phyloP scores from a whole-genome alignment of 345 rosid genomes.

The Acer saccharum region DNA sequence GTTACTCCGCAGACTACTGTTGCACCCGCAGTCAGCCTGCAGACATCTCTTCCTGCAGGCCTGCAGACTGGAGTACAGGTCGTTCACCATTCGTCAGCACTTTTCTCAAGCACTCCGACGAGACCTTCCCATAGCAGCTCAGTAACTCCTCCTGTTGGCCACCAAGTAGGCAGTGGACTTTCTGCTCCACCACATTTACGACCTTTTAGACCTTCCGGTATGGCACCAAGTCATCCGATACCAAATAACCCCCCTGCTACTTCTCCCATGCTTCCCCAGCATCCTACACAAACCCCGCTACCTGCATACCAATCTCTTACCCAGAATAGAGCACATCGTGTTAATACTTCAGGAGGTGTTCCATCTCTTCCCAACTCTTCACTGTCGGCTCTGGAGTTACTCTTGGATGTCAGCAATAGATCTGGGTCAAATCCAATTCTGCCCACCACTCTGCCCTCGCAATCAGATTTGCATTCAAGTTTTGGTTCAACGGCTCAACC shows the following conservation, averaged over 20 bases:
- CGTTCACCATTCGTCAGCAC: constrained; percentile 17
- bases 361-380: constrained; percentile 20
- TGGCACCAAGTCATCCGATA: constrained; percentile 20
- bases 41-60: constrained; percentile 13
- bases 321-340: not conserved
- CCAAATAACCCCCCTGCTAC: constrained; percentile 13
- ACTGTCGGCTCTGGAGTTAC: constrained; percentile 23
- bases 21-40: constrained; percentile 9
- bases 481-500: constrained; percentile 5
- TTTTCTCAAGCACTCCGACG: constrained; percentile 19
- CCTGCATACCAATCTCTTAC: constrained; percentile 20
- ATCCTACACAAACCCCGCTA: constrained; percentile 17
- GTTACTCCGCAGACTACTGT: constrained; percentile 9
- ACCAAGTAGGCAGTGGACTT: constrained; percentile 37
- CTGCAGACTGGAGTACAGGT: constrained; percentile 23
- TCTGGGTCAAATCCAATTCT: constrained; percentile 14
- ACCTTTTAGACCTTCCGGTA: constrained; percentile 37
- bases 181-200: constrained; percentile 60
- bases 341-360: constrained; percentile 14
- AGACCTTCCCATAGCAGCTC: constrained; percentile 41
- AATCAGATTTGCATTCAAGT: constrained; percentile 13
- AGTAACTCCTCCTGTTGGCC: constrained; percentile 29
- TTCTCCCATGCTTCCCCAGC: constrained; percentile 17
- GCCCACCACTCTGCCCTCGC: constrained; percentile 8
- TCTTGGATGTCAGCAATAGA: constrained; percentile 22